phyloP scores from a whole-genome alignment of 495 filamentous ascomycete species.

The Penicillium egyptiacum region DNA sequence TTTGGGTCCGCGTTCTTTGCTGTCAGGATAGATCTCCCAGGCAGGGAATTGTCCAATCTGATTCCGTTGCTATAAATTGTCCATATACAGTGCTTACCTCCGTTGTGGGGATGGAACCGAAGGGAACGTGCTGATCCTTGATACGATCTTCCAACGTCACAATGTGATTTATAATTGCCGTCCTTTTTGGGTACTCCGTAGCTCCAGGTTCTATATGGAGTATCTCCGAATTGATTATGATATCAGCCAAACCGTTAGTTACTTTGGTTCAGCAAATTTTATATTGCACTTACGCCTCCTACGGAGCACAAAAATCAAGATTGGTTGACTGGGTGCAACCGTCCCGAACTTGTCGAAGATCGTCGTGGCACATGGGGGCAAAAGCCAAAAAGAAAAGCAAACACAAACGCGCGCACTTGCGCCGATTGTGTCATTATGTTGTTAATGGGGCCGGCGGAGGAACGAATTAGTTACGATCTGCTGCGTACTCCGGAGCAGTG shows the following conservation, averaged over 20 bases:
- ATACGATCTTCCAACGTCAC: background rate
- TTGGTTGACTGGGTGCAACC: slow-evolving; percentile 5
- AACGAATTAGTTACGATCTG: background rate
- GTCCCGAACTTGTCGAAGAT: slow-evolving; percentile 1
- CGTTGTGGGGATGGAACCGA: background rate
- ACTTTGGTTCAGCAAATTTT: background rate
- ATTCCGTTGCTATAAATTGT: background rate
- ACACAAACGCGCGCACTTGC: background rate
- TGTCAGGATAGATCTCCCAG: background rate
- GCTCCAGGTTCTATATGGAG: background rate
- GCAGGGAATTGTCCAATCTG: background rate
- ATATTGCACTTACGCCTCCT: background rate
- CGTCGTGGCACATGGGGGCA: slow-evolving; percentile 9
- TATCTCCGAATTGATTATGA: background rate
- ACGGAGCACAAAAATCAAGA: slow-evolving; percentile 1
- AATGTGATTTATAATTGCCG: background rate
- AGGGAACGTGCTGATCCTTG: background rate
- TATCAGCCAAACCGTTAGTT: background rate
- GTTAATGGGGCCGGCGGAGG: background rate
- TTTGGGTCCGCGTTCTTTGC: background rate
- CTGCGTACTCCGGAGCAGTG: too few relatives aligned
- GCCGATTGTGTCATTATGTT: slow-evolving; percentile 9
- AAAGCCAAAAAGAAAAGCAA: slow-evolving; percentile 4
- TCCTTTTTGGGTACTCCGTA: background rate
- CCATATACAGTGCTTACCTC: slow-evolving; percentile 12